Percentiles rank a stretch among this genome's conserved stretches.
Conservation (phyloP, 176 grass and related monocot genomes). For the Oryza meridionalis region DNA sequence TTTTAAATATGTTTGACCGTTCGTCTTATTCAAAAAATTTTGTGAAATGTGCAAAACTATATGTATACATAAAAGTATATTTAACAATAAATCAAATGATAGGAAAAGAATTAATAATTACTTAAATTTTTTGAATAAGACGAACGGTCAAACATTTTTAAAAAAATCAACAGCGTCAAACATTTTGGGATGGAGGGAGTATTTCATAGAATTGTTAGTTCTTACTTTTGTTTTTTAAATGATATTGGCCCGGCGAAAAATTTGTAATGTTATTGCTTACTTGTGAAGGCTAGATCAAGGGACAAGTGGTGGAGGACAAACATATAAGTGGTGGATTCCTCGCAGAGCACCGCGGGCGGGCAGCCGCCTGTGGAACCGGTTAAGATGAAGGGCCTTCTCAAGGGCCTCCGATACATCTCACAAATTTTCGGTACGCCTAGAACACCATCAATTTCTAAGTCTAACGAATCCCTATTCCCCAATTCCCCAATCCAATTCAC, state of each 20-base stretch:
- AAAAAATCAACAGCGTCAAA: too few species aligned
- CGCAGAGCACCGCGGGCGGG: slow-evolving; percentile 44
- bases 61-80: too few species aligned
- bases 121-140: too few species aligned
- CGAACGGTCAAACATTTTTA: too few species aligned
- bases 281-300: slow-evolving; percentile 39
- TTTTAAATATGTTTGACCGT: too few species aligned
- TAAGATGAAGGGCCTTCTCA: slow-evolving; percentile 98
- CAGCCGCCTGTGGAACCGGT: slow-evolving; percentile 66
- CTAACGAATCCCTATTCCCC: neutral
- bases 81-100: too few species aligned
- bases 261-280: neutral
- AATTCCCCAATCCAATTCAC: neutral
- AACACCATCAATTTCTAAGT: neutral
- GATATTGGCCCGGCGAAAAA: neutral
- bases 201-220: neutral
- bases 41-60: too few species aligned
- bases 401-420: slow-evolving; percentile 93
- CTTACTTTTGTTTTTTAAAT: slow-evolving; percentile 18
- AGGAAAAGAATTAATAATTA: too few species aligned
- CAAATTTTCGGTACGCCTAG: slow-evolving; percentile 81
- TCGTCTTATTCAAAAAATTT: too few species aligned
- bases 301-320: slow-evolving; percentile 21
- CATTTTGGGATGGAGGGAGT: too few species aligned
- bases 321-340: slow-evolving; percentile 51